Evolutionary conservation across 441 rosid genomes (phyloP).

Genomic region (Breynia disticha): DNA sequence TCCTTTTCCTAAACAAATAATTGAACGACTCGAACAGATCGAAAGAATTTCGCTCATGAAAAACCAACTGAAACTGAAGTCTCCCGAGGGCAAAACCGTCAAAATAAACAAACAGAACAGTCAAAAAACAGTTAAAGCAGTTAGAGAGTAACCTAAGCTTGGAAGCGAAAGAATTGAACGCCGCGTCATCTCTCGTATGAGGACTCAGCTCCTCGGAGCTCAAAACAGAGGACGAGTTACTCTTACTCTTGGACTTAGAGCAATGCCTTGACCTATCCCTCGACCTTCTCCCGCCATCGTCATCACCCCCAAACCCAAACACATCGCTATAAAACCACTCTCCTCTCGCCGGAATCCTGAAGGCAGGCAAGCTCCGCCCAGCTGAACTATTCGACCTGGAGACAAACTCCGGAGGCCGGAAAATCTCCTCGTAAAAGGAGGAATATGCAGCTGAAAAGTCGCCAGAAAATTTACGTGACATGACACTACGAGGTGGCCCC

Average conservation of each 20-base stretch:
- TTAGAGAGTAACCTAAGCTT: conserved; percentile 53
- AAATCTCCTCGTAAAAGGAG: conserved; percentile 62
- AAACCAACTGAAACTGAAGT: too few relatives aligned
- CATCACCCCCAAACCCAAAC: conserved; percentile 47
- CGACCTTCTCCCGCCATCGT: conserved; percentile 27
- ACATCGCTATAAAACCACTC: conserved; percentile 61
- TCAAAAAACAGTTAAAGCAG: background rate
- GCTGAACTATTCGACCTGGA: conserved; percentile 16
- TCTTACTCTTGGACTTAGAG: conserved; percentile 46
- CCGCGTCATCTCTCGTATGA: conserved; percentile 51
- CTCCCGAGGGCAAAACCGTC: conserved; percentile 8
- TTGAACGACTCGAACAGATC: too few relatives aligned
- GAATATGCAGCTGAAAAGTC: conserved; percentile 31
- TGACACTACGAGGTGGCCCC: conserved; percentile 67
- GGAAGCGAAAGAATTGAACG: conserved; percentile 61
- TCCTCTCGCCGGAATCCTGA: conserved; percentile 52
- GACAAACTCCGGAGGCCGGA: conserved; percentile 30
- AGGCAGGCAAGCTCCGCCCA: conserved; percentile 56
- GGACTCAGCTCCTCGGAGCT: conserved; percentile 85
- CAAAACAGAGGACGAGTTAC: conserved; percentile 61
- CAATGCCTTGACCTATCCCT: conserved; percentile 43
- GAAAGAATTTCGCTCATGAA: too few relatives aligned
- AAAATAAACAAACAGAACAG: conserved; percentile 3
- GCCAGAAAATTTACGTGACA: conserved; percentile 49
- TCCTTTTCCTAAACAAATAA: background rate